A percentile compares a stretch with the other conserved stretches of the same genome.
Conservation (phyloP, 2,329 filamentous ascomycete species). For the Dactylellina haptotyla region DNA sequence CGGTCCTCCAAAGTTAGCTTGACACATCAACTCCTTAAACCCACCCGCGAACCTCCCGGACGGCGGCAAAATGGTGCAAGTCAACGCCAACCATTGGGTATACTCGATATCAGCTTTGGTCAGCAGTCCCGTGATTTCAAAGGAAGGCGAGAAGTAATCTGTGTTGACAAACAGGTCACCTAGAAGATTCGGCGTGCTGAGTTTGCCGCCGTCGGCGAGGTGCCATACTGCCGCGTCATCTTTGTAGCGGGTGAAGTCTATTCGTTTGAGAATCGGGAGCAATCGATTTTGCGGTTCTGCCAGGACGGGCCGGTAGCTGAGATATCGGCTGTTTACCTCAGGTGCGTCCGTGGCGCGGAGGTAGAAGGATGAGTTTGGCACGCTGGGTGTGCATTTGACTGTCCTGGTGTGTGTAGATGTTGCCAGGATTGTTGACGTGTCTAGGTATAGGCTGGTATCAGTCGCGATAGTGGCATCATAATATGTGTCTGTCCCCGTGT, state of each 20-base stretch:
- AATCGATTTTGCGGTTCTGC: not conserved
- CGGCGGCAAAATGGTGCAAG: not conserved
- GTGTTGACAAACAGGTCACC: not conserved
- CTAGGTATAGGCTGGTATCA: not conserved
- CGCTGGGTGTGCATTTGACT: constrained; percentile 31
- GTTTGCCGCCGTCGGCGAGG: not conserved
- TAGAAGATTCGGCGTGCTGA: not conserved
- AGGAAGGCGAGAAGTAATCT: not conserved
- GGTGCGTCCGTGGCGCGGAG: constrained; percentile 37
- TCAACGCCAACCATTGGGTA: not conserved
- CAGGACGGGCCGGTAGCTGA: not conserved
- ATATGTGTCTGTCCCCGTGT: not conserved
- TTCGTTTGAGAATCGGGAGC: not conserved
- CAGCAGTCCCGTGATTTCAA: not conserved
- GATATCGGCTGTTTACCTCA: constrained; percentile 8
- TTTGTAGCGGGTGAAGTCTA: constrained; percentile 3
- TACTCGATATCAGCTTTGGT: not conserved
- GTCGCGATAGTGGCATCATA: not conserved
- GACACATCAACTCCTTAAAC: not conserved
- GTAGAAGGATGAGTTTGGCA: constrained; percentile 27
- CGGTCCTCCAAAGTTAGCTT: not conserved
- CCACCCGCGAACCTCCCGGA: not conserved
- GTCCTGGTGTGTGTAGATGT: constrained; percentile 33
- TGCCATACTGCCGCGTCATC: not conserved
- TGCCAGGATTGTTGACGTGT: not conserved